Evolutionary conservation across 495 filamentous ascomycete species (phyloP).

Genomic region (Xylaria venustula): DNA sequence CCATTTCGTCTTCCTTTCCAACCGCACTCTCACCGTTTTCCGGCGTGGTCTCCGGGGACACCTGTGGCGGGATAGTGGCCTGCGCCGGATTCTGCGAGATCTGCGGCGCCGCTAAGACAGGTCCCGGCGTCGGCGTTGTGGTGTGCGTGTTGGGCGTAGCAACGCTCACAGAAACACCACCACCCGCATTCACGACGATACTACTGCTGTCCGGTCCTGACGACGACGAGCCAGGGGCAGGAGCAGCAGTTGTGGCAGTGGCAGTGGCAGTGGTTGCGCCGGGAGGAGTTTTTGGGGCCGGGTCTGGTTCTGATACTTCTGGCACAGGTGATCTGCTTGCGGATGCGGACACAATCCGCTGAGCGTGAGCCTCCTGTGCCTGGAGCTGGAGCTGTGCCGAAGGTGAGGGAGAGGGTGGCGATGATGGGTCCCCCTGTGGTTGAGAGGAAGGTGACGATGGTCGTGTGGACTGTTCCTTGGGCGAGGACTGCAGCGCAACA

Average conservation of each 20-base stretch:
- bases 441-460: constrained; percentile 6
- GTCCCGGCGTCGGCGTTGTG: not conserved
- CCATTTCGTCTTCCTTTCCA: constrained; percentile 11
- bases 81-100: constrained; percentile 20
- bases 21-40: not conserved
- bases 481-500: constrained; percentile 26
- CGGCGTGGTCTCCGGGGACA: not conserved
- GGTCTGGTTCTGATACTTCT: constrained; percentile 4
- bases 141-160: not conserved
- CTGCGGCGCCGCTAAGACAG: constrained; percentile 22
- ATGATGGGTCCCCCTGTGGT: not conserved
- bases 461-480: constrained; percentile 9
- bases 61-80: constrained; percentile 20
- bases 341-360: constrained; percentile 2
- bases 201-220: not conserved
- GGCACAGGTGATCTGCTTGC: not conserved
- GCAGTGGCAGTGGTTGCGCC: not conserved
- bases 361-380: constrained; percentile 11
- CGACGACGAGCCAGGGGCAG: no score
- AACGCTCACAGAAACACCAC: no score
- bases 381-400: constrained; percentile 16
- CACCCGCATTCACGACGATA: not conserved
- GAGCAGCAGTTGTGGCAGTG: no score
- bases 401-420: constrained; percentile 13
- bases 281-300: not conserved